Percentiles rank a stretch among this genome's conserved stretches.
Evolutionary conservation across 139 green algal species (phyloP).

Genomic region (Closterium sp.): DNA sequence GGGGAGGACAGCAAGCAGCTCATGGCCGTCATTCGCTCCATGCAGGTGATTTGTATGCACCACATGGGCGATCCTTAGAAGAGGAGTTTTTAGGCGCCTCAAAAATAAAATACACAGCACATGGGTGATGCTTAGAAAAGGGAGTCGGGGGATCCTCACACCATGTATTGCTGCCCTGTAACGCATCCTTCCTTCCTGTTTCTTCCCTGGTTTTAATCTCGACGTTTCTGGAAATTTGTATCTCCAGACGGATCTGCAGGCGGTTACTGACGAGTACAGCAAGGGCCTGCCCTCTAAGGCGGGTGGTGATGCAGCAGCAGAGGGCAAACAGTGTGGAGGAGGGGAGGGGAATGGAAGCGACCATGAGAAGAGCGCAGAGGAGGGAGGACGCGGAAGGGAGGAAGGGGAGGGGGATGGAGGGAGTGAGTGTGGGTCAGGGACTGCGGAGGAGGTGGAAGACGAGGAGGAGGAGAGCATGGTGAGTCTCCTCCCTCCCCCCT

Average conservation of each 20-base stretch:
- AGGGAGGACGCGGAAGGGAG: not conserved
- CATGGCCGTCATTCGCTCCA: not conserved
- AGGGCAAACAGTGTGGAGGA: not conserved
- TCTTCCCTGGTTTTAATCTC: no score
- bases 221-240: not conserved
- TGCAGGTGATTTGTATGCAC: no score
- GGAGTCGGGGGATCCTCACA: no score
- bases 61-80: no score
- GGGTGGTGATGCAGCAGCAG: no score
- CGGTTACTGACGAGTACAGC: not conserved
- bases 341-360: not conserved
- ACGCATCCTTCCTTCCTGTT: no score
- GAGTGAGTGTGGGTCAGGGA: not conserved
- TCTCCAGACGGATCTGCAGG: not conserved
- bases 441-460: not conserved
- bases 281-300: not conserved
- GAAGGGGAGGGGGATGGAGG: not conserved
- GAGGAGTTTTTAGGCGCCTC: no score
- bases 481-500: no score
- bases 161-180: no score
- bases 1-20: not conserved
- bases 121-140: no score
- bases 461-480: not conserved
- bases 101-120: no score
- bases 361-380: no score